phyloP scores from a whole-genome alignment of 768 basidiomycete species.

The Auricularia sp. region DNA sequence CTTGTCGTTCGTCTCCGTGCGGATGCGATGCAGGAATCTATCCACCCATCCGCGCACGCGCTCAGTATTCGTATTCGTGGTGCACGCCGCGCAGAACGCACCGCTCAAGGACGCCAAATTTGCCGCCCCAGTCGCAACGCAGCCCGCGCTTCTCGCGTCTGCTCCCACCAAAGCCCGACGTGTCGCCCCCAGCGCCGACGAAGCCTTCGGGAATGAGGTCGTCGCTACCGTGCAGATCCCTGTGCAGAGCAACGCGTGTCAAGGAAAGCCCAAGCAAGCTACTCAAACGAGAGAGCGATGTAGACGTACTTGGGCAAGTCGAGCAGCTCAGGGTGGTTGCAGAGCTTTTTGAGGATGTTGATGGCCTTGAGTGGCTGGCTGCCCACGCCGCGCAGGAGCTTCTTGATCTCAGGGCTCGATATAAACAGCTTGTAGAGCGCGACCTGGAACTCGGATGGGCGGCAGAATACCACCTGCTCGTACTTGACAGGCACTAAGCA shows the following conservation, averaged over 20 bases:
- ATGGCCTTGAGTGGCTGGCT: constrained; percentile 96
- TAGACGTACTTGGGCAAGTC: constrained; percentile 43
- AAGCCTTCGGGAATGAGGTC: constrained; percentile 75
- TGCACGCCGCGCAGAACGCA: constrained; percentile 19
- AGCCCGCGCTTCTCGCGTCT: constrained; percentile 37
- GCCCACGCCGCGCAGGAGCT: constrained; percentile 72
- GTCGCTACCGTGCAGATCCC: constrained; percentile 75
- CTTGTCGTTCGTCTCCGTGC: constrained; percentile 78
- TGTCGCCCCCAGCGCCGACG: constrained; percentile 31
- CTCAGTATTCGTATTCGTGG: no score
- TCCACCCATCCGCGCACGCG: background rate
- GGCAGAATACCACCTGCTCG: constrained; percentile 94
- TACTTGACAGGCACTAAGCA: constrained; percentile 91
- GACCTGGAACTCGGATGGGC: constrained; percentile 72
- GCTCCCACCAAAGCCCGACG: constrained; percentile 15
- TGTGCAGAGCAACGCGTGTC: constrained; percentile 5
- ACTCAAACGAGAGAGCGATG: no score
- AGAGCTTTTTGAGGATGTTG: constrained; percentile 87
- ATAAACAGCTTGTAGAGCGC: constrained; percentile 84
- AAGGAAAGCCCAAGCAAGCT: no score
- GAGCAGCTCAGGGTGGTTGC: constrained; percentile 89
- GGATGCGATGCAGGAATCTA: constrained; percentile 79
- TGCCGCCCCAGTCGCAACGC: constrained; percentile 78
- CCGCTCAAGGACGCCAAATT: constrained; percentile 91
- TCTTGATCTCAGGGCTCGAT: constrained; percentile 85